Evolutionary conservation across 1,139 yeast genomes (phyloP), one percentile per base, ranked within the genome.

Genomic region (Debaryomycetaceae sp.): DNA sequence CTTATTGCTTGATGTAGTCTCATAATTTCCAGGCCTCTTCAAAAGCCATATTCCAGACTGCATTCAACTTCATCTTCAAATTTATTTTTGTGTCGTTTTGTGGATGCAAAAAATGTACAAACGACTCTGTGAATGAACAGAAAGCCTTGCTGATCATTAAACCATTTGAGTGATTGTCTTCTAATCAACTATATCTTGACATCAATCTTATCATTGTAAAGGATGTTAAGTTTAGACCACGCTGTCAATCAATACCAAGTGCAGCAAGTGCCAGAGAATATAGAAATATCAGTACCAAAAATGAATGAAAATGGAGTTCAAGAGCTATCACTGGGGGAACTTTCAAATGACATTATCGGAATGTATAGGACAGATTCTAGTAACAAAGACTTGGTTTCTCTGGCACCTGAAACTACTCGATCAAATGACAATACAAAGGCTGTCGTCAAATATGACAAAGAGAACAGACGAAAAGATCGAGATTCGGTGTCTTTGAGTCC

Each of bases 91-190:
- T 18, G 17, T 34, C 31, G 9, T 29, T 41, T 36, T 42, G 45
- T 42, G 45, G 45, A 42, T 42, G 45, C 45, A 42, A 42, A 42
- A 22, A 22, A 22, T 22, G 7, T 22, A 26, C n/a, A 31, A 26
- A 31, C 11, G 29, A 16, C 15, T n/a, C 16, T 28, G 16, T 31
- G 6, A 7, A 19, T 8, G 15, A 32, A 2, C n/a, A 9, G 13
- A 5, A 15, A 7, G 4, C 26, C n/a, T n/a, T n/a, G n/a, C n/a
- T n/a, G n/a, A n/a, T n/a, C n/a, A n/a, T n/a, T n/a, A n/a, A n/a
- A n/a, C n/a, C n/a, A n/a, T n/a, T n/a, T n/a, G n/a, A n/a, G n/a
- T n/a, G n/a, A n/a, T n/a, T n/a, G n/a, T n/a, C n/a, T n/a, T n/a
- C n/a, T n/a, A n/a, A n/a, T n/a, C n/a, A n/a, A n/a, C n/a, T n/a